Percentiles rank a stretch among this genome's conserved stretches.
phyloP scores from a whole-genome alignment of 1,284 basidiomycete species.

The Trichosporon ovoides region DNA sequence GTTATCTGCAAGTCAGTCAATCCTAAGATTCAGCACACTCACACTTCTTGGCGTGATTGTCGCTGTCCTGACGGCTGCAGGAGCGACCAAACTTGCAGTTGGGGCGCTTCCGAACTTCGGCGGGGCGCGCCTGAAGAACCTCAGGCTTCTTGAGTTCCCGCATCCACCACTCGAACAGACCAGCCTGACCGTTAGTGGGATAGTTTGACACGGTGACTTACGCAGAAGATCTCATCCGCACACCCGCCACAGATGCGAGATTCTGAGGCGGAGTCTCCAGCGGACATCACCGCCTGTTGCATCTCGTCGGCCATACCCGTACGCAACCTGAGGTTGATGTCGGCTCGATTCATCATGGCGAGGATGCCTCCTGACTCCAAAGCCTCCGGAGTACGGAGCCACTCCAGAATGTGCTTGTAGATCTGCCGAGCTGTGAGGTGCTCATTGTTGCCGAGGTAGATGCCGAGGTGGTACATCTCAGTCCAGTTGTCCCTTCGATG shows the following conservation, averaged over 20 bases:
- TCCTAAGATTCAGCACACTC: not conserved
- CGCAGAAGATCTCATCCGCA: conserved; percentile 24
- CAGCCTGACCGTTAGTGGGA: conserved; percentile 17
- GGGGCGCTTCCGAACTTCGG: conserved; percentile 8
- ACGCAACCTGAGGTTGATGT: conserved; percentile 22
- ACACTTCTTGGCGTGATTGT: conserved; percentile 23
- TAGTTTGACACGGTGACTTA: not conserved
- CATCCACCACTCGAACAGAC: conserved; percentile 28
- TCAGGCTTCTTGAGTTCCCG: conserved; percentile 23
- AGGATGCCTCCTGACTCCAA: conserved; percentile 19
- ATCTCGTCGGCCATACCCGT: conserved; percentile 23
- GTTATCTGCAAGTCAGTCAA: conserved; percentile 17
- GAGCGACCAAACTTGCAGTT: conserved; percentile 25
- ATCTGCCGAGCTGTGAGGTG: conserved; percentile 2
- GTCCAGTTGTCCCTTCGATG: conserved; percentile 26
- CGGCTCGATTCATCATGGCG: conserved; percentile 24
- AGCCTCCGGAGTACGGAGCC: conserved; percentile 20
- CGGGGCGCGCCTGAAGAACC: conserved; percentile 11
- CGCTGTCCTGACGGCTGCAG: conserved; percentile 19
- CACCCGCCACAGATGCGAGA: conserved; percentile 21
- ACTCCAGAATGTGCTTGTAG: conserved; percentile 16
- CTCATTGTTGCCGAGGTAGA: conserved; percentile 10
- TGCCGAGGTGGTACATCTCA: conserved; percentile 21
- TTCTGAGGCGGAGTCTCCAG: conserved; percentile 7
- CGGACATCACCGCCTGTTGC: conserved; percentile 19